Evolutionary conservation across 306 rosid genomes (phyloP).

Genomic region (Acacia crassicarpa): DNA sequence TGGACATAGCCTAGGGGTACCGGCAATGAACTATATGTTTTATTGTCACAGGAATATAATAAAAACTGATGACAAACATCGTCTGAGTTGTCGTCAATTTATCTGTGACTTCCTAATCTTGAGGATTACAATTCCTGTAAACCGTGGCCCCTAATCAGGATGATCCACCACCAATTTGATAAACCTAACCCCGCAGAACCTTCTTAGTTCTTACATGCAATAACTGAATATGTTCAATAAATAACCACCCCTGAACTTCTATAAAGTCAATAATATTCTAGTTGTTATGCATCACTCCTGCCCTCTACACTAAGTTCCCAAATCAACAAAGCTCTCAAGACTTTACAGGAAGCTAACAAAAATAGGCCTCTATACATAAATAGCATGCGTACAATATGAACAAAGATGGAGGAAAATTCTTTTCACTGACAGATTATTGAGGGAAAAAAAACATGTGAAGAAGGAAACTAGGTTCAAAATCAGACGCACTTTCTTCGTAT

Average conservation of each 20-base stretch:
- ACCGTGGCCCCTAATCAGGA: constrained; percentile 18
- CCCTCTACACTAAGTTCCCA: not conserved
- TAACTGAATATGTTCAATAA: not conserved
- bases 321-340: constrained; percentile 1
- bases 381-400: not conserved
- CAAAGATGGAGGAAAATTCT: not conserved
- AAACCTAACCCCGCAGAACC: not conserved
- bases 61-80: constrained; percentile 11
- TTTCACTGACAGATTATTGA: constrained; percentile 24
- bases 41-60: not conserved
- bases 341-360: not conserved
- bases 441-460: constrained; percentile 7
- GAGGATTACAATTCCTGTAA: constrained; percentile 13
- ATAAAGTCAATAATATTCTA: constrained; percentile 1
- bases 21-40: not conserved
- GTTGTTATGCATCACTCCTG: not conserved
- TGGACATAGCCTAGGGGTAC: not conserved
- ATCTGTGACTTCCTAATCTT: constrained; percentile 12
- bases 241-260: not conserved
- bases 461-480: constrained; percentile 37
- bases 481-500: constrained; percentile 10
- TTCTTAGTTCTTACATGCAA: not conserved
- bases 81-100: not conserved
- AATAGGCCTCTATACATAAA: not conserved
- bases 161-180: not conserved